Evolutionary conservation across 495 filamentous ascomycete species (phyloP), one percentile per base, ranked within the genome.

Genomic region (Penicillium roqueforti): DNA sequence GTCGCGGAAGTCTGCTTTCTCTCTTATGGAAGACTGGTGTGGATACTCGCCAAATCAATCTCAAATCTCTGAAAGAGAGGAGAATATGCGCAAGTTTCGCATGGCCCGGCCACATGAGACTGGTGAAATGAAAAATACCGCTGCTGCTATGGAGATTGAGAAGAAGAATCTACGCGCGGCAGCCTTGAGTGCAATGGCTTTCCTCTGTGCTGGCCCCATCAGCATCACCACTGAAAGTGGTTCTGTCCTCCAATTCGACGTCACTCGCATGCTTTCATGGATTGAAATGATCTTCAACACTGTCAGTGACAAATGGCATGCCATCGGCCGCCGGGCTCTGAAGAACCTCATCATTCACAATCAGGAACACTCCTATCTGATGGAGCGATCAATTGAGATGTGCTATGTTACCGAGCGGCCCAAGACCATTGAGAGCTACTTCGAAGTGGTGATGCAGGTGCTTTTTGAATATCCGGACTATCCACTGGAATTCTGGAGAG

Each of bases 21-120:
- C 92, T 5, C 71, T 97, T 29, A 97, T 98, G 91, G 92, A 97
- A 66, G 92, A 97, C 51, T 98, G 93, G 93, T 97, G 95, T 72
- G 93, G 95, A 0, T 95, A 93, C 67, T 95, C 93, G 0, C 90
- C 93, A 6, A 96, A 97, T 66, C 91, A 92, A 62, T 71, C 74
- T 29, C 87, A 91, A 53, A 89, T 95, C 32, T 82, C 84, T 14
- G 83, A 88, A 53, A 78, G 91, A 50, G 93, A 97, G 75, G 87
- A 95, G 49, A 86, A 79, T 41, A 95, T 97, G 88, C 77, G 88
- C 54, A 87, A 90, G 59, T 87, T 86, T 19, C 76, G 91, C 42
- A 83, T 93, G 26, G 72, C 81, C n/a, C 80, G 83, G 13, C 79
- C 82, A 49, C 76, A 79, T 32, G 83, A 88, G 43, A 69, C 81